Conservation (phyloP, 192 early-diverging fungal species). For the Gonapodya prolifera region DNA sequence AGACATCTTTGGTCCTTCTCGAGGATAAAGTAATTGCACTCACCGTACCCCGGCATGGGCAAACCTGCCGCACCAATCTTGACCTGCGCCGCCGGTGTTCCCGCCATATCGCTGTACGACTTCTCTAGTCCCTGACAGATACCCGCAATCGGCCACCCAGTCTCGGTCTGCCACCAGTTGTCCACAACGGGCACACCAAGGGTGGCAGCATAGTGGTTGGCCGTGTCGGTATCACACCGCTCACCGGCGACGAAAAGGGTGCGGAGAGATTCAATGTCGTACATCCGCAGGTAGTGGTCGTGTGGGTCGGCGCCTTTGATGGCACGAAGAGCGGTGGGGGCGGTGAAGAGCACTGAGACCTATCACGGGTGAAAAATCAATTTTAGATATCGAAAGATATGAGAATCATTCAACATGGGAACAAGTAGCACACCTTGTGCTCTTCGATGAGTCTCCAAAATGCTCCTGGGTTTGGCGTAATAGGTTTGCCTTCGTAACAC, state of each 20-base stretch:
- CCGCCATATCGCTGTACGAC: constrained; percentile 7
- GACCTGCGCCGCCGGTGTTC: constrained; percentile 22
- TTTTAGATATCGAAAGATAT: neutral
- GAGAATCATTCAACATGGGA: neutral
- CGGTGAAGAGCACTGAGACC: constrained; percentile 55
- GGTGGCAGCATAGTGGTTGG: constrained; percentile 3
- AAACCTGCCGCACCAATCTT: constrained; percentile 61
- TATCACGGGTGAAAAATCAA: neutral
- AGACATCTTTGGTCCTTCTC: neutral
- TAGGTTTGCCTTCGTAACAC: constrained; percentile 77
- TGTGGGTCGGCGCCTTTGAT: constrained; percentile 64
- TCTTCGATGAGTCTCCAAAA: constrained; percentile 69
- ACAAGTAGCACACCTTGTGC: constrained; percentile 36
- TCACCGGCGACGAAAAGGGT: constrained; percentile 72
- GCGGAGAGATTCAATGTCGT: constrained; percentile 49
- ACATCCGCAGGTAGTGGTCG: constrained; percentile 35
- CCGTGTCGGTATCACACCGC: constrained; percentile 64
- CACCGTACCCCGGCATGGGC: constrained; percentile 54
- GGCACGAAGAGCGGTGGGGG: constrained; percentile 77
- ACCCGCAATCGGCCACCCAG: constrained; percentile 68
- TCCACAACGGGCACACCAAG: constrained; percentile 49
- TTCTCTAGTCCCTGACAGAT: constrained; percentile 40
- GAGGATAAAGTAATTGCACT: neutral
- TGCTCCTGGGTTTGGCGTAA: constrained; percentile 62
- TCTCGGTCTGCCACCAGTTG: constrained; percentile 86